A percentile compares a stretch with the other conserved stretches of the same genome.
Evolutionary conservation across 371 early-diverging fungal species (phyloP).

Genomic region (Zopfochytrium polystomum): DNA sequence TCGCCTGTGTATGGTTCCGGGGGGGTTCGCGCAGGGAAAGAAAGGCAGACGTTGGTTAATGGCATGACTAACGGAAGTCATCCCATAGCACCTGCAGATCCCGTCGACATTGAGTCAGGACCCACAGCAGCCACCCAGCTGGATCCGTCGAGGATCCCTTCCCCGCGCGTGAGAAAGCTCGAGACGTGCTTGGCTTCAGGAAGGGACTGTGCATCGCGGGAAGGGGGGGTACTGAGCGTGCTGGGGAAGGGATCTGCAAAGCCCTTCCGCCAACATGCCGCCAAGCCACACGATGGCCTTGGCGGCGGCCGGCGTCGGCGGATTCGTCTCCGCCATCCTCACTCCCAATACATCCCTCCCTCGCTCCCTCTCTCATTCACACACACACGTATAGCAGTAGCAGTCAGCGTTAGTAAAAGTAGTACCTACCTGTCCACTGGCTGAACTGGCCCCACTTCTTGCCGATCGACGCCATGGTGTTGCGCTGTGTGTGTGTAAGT

Average conservation of each 20-base stretch:
- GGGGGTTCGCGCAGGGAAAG: background rate
- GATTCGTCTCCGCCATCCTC: too few species aligned
- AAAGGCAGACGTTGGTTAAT: constrained; percentile 1
- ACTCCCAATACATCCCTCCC: too few species aligned
- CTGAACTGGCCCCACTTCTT: constrained; percentile 70
- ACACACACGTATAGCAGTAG: background rate
- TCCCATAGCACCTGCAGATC: background rate
- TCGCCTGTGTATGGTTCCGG: constrained; percentile 29
- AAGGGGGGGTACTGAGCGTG: background rate
- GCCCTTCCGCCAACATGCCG: background rate
- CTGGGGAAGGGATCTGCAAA: background rate
- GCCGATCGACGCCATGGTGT: constrained; percentile 1
- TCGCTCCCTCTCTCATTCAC: background rate
- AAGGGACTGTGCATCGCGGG: background rate
- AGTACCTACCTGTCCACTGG: too few species aligned
- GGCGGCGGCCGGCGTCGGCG: too few species aligned
- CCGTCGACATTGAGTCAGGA: background rate
- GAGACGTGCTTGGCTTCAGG: background rate
- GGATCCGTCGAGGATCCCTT: background rate
- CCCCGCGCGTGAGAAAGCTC: background rate
- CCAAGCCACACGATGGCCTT: too few species aligned
- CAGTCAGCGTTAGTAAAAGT: constrained; percentile 21
- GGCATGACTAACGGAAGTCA: background rate
- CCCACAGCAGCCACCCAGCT: background rate
- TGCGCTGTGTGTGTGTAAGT: constrained; percentile 35